Conservation (phyloP, 2,329 filamentous ascomycete species). For the Colletotrichum spinosum region DNA sequence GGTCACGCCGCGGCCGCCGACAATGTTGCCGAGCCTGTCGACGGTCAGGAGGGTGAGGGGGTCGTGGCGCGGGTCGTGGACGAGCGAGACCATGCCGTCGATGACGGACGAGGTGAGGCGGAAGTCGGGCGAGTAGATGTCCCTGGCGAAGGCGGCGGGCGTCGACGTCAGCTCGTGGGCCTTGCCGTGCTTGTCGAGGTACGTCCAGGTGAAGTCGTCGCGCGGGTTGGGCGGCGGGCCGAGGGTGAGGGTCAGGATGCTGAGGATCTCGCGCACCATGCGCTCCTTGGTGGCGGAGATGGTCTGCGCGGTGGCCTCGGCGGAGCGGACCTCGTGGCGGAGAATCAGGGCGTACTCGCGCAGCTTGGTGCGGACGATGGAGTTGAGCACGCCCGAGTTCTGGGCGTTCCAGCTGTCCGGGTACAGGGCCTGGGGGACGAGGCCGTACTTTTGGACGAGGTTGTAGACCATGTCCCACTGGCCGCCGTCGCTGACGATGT, state of each 20-base stretch:
- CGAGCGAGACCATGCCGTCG: constrained; percentile 79
- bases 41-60: constrained; percentile 81
- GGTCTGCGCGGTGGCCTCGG: constrained; percentile 47
- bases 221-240: constrained; percentile 80
- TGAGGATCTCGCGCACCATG: constrained; percentile 84
- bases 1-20: constrained; percentile 78
- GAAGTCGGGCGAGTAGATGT: constrained; percentile 71
- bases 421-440: constrained; percentile 85
- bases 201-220: constrained; percentile 83
- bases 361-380: constrained; percentile 83
- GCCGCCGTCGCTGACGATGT: constrained; percentile 82
- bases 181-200: constrained; percentile 75
- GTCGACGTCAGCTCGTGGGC: constrained; percentile 72
- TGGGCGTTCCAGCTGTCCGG: constrained; percentile 85
- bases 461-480: constrained; percentile 96
- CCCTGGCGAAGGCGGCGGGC: constrained; percentile 77
- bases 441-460: constrained; percentile 85
- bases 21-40: constrained; percentile 82
- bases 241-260: constrained; percentile 84
- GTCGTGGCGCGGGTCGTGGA: constrained; percentile 86
- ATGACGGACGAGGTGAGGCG: constrained; percentile 71
- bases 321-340: constrained; percentile 62
- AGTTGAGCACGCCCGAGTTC: constrained; percentile 77
- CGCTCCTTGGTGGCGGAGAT: constrained; percentile 70
- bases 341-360: constrained; percentile 85